Evolutionary conservation across 2,329 filamentous ascomycete genomes (phyloP), one percentile per base, ranked within the genome.

Genomic region (Cryphonectria radicalis): DNA sequence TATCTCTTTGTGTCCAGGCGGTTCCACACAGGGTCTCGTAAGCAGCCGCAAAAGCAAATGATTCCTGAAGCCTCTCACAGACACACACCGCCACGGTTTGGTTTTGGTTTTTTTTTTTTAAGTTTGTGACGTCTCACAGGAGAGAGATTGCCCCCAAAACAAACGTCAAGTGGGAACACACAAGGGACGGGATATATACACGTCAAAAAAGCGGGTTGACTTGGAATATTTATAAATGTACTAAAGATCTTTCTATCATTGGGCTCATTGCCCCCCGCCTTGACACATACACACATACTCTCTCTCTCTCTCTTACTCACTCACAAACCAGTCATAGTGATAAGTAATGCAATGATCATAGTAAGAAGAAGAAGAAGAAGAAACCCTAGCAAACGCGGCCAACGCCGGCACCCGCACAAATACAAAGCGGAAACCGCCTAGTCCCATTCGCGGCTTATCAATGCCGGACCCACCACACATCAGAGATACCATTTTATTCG

Each of bases 381-480:
- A 55, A 68, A 42, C 19, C 55, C 64, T 37, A 68, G 22, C 59
- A 71, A 71, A 66, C 68, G 66, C 72, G 69, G 72, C 69, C 67
- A 73, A 71, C 69, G 72, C 72, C 72, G 69, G 63, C 69, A 68
- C 69, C 69, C 69, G 71, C 53, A 55, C 42, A 43, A 60, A 57
- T 32, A 55, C 50, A 53, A 62, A 32, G 32, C 50, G 71, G 64
- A 70, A 64, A 59, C 67, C 67, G 71, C 60, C 68, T 17, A 43
- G 60, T 65, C 71, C 65, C 62, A 63, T 62, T 65, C 50, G 32
- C 62, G 43, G 65, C 70, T 70, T 67, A 64, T 70, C 60, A 55
- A 40, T 50, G 60, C 42, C 28, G 37, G 42, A 67, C 65, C 71
- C 62, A 69, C 43, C 67, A 60, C 37, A 68, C n/a, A 59, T 43